Evolutionary conservation across 2,329 filamentous ascomycete species (phyloP).

Genomic region (Nemania abortiva): DNA sequence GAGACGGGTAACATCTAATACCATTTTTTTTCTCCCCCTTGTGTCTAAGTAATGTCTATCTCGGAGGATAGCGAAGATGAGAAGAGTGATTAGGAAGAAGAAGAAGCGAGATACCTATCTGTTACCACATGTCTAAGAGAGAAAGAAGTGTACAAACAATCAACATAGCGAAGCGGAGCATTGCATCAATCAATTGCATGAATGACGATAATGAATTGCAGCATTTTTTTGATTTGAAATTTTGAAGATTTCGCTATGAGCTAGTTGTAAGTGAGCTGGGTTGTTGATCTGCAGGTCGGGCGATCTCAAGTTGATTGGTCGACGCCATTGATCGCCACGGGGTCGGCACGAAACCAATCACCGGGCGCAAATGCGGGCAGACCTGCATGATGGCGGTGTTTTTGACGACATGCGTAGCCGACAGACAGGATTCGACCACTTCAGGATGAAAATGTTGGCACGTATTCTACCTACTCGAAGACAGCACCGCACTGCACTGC

Average conservation of each 20-base stretch:
- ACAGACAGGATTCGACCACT: background rate
- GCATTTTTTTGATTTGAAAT: background rate
- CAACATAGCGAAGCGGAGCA: constrained; percentile 20
- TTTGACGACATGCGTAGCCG: background rate
- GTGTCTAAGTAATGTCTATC: constrained; percentile 28
- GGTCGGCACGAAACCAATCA: background rate
- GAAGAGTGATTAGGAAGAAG: constrained; percentile 6
- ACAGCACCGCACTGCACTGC: background rate
- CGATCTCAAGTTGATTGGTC: background rate
- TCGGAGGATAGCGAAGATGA: constrained; percentile 18
- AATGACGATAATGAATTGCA: constrained; percentile 13
- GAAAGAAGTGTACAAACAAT: constrained; percentile 10
- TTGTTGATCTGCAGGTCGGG: background rate
- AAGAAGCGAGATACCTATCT: constrained; percentile 24
- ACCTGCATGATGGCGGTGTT: constrained; percentile 1
- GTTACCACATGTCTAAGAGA: constrained; percentile 6
- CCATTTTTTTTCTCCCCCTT: constrained; percentile 20
- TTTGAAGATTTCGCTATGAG: background rate
- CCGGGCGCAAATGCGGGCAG: background rate
- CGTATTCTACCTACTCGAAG: background rate
- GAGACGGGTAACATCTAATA: constrained; percentile 24
- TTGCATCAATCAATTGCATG: constrained; percentile 16
- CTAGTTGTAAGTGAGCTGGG: background rate
- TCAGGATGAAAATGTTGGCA: too few species aligned
- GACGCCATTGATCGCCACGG: background rate